Conservation (phyloP, 768 basidiomycete genomes). For the Psilocybe tampanensis region DNA sequence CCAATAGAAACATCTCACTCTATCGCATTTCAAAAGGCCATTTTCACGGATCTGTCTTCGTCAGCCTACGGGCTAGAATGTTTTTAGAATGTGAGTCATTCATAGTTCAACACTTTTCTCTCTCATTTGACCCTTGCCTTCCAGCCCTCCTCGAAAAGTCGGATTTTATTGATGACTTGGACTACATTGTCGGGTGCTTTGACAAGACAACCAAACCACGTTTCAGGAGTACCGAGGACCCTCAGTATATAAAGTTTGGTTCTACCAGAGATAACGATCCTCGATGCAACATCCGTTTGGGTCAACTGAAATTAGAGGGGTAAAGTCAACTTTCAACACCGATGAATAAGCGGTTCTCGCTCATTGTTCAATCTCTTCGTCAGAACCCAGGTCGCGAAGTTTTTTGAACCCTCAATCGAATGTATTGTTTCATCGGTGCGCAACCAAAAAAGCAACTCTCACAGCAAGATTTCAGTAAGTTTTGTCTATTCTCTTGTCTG, state of each 20-base stretch:
- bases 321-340: no score
- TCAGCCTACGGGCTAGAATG: neutral
- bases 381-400: slow-evolving; percentile 30
- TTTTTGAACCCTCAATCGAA: slow-evolving; percentile 37
- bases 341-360: no score
- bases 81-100: neutral
- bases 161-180: neutral
- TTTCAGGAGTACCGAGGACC: slow-evolving; percentile 40
- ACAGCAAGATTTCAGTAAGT: slow-evolving; percentile 31
- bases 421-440: slow-evolving; percentile 33
- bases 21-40: neutral
- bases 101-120: neutral
- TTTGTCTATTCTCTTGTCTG: neutral
- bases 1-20: neutral
- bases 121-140: neutral
- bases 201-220: slow-evolving; percentile 13
- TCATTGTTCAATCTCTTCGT: slow-evolving; percentile 9
- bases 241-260: slow-evolving; percentile 33
- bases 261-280: neutral
- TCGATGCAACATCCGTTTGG: neutral
- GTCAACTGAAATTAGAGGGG: neutral
- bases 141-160: neutral
- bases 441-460: slow-evolving; percentile 21
- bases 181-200: neutral
- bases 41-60: neutral